Conservation (phyloP, 345 rosid genomes). For the Acer negundo region DNA sequence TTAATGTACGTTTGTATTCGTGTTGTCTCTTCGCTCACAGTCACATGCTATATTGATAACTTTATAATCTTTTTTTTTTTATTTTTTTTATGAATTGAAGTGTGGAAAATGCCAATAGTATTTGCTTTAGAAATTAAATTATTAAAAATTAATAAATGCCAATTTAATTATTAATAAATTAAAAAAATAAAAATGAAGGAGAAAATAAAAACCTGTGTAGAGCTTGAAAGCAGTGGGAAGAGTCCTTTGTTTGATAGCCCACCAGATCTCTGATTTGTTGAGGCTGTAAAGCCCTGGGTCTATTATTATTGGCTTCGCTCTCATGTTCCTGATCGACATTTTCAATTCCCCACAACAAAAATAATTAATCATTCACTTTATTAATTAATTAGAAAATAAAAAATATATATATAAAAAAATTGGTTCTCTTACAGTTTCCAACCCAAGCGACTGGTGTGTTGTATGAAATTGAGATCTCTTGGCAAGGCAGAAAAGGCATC, state of each 20-base stretch:
- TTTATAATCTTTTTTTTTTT: too few relatives aligned
- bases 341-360: neutral
- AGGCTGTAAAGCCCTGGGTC: conserved; percentile 79
- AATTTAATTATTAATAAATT: neutral
- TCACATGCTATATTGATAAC: conserved; percentile 24
- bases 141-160: neutral
- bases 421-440: conserved; percentile 74
- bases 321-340: conserved; percentile 65
- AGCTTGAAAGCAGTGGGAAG: conserved; percentile 95
- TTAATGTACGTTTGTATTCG: neutral
- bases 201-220: conserved; percentile 60
- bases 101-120: too few relatives aligned
- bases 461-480: conserved; percentile 84
- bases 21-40: conserved; percentile 19
- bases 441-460: conserved; percentile 75
- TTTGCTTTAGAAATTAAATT: neutral
- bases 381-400: too few relatives aligned
- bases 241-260: conserved; percentile 66
- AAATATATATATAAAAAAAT: neutral
- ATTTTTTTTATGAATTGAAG: too few relatives aligned
- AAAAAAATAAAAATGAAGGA: neutral
- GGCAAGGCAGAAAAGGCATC: conserved; percentile 81
- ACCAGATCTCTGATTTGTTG: conserved; percentile 90
- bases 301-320: conserved; percentile 85
- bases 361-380: too few relatives aligned